Conservation (phyloP, 2,329 filamentous ascomycete genomes). For the Fusarium algeriense region DNA sequence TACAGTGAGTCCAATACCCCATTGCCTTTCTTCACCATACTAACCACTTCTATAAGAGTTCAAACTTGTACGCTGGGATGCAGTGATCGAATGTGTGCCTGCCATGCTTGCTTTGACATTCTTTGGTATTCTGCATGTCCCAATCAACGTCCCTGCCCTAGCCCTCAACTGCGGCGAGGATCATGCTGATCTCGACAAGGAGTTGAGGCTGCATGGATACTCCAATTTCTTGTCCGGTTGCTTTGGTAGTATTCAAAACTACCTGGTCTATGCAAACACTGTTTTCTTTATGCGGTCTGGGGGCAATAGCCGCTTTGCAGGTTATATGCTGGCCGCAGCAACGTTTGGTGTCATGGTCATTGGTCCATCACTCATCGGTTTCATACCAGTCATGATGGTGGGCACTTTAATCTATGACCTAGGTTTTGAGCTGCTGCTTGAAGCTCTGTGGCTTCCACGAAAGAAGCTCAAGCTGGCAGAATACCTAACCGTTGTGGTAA, state of each 20-base stretch:
- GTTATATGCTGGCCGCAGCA: conserved; percentile 82
- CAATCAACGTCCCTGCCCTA: conserved; percentile 96
- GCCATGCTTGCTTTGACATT: conserved; percentile 98
- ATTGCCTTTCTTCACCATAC: background rate
- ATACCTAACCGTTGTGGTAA: conserved; percentile 88
- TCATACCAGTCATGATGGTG: conserved; percentile 96
- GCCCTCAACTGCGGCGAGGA: conserved; percentile 93
- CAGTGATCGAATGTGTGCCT: conserved; percentile 85
- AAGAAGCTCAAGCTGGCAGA: conserved; percentile 89
- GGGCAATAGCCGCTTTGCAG: conserved; percentile 86
- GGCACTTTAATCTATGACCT: conserved; percentile 95
- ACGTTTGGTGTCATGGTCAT: conserved; percentile 87
- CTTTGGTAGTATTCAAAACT: conserved; percentile 92
- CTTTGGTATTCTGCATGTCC: conserved; percentile 96
- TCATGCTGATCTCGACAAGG: conserved; percentile 89
- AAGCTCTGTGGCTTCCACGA: conserved; percentile 89
- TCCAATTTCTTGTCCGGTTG: conserved; percentile 93
- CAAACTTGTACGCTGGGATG: conserved; percentile 82
- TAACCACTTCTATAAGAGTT: conserved; percentile 70
- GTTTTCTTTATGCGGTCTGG: conserved; percentile 96
- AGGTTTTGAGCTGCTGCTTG: conserved; percentile 89
- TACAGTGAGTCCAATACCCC: conserved; percentile 73
- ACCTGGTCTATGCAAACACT: conserved; percentile 97
- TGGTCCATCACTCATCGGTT: conserved; percentile 90
- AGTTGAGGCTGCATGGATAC: conserved; percentile 91